Evolutionary conservation across 192 early-diverging fungal species (phyloP), one percentile per base, ranked within the genome.

Genomic region (Coemansia sp.): DNA sequence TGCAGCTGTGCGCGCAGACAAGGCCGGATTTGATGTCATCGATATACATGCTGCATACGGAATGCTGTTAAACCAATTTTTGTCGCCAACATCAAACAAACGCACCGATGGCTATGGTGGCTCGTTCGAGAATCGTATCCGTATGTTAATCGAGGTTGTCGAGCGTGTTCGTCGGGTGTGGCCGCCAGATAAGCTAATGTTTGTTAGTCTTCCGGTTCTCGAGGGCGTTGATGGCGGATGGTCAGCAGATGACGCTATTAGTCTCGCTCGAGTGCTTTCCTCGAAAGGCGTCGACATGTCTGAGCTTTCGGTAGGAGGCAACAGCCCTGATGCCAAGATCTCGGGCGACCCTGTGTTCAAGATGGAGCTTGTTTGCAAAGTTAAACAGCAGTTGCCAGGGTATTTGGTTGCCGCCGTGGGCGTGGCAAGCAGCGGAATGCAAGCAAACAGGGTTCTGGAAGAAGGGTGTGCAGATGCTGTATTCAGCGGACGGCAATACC

Each of bases 21-120:
- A 85, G 54, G 94, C 94, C 1, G 92, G 91, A 2, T 92, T 94
- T 67, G 92, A 95, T 55, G 87, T 87, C n/a, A 74, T 97, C 25
- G 96, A 98, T 71, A 80, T 98, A 22, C 94, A 96, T 58, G 85
- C 75, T 50, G 94, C 94, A 3, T 92, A 98, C 71, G 96, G 96
- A 13, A 96, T 95, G 72, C 73, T 97, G 37, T 62, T 93, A 54
- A 78, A 88, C 75, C 76, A 87, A 65, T 96, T 96, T 64, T 59
- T 95, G 17, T 90, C 88, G 11, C 88, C 91, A 3, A 55, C 91
- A 29, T 79, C 88, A 55, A 97, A 98, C 75, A 55, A 84, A 20
- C 88, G 96, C 61, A 94, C 91, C 0, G 96, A 98, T 70, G 50
- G 88, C 50, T 98, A 94, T 66, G 96, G 95, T 40, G 95, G 96